phyloP scores from a whole-genome alignment of 352 stramenopile genomes.

The Phytophthora vignae region DNA sequence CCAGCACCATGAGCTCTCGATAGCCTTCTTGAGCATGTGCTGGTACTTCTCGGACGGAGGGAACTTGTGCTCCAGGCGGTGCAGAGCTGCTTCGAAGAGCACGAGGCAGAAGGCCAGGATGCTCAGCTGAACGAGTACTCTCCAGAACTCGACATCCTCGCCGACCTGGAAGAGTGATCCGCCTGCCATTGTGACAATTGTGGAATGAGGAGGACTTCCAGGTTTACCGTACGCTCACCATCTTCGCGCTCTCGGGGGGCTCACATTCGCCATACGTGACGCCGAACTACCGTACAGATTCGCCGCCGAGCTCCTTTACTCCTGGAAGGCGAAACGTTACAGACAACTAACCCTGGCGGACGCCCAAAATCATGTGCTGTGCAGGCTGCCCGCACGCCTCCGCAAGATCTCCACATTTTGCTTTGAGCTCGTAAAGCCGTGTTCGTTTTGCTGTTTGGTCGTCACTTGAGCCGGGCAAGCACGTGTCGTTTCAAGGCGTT shows the following conservation, averaged over 20 bases:
- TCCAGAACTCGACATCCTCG: constrained; percentile 67
- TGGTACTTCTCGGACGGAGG: constrained; percentile 61
- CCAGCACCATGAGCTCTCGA: constrained; percentile 66
- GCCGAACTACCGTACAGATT: neutral
- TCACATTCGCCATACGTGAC: constrained; percentile 14
- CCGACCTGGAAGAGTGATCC: constrained; percentile 65
- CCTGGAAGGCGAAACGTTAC: neutral
- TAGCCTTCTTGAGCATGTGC: constrained; percentile 75
- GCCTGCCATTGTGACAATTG: constrained; percentile 34
- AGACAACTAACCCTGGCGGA: neutral
- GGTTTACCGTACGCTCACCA: neutral
- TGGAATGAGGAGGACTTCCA: constrained; percentile 10
- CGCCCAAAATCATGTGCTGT: constrained; percentile 18
- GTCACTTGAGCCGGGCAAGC: constrained; percentile 25
- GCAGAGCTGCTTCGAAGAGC: constrained; percentile 52
- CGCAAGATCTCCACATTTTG: constrained; percentile 17
- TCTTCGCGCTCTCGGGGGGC: neutral
- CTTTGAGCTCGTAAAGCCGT: neutral
- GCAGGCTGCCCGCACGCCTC: constrained; percentile 16
- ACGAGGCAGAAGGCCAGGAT: constrained; percentile 58
- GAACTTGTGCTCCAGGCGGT: constrained; percentile 55
- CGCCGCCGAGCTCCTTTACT: constrained; percentile 16
- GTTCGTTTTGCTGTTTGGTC: neutral
- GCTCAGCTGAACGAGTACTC: constrained; percentile 54
- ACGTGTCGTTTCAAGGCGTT: neutral